Percentiles rank a stretch among this genome's conserved stretches.
Conservation (phyloP, 331 rosid species). For the Malus hybrid region DNA sequence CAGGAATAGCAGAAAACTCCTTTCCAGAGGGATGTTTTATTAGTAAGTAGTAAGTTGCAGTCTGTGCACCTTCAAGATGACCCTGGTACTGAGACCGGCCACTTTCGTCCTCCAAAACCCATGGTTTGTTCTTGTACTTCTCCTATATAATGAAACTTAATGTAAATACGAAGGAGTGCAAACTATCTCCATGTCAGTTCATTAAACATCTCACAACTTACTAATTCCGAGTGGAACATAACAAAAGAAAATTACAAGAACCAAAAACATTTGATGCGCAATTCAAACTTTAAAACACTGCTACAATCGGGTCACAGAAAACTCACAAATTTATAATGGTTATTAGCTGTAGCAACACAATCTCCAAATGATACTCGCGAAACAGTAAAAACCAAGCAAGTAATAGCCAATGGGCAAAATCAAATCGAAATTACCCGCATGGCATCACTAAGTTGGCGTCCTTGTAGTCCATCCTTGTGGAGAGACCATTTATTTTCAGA, state of each 20-base stretch:
- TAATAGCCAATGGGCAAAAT: not conserved
- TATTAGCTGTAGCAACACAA: not conserved
- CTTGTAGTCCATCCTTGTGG: constrained; percentile 76
- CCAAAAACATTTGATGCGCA: not conserved
- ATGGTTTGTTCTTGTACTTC: constrained; percentile 90
- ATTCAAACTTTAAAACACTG: not conserved
- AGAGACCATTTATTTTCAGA: constrained; percentile 91
- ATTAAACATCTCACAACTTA: not conserved
- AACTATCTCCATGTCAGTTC: not conserved
- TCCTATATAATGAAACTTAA: constrained; percentile 38
- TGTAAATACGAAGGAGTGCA: not conserved
- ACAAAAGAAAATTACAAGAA: not conserved
- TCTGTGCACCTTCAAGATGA: constrained; percentile 94
- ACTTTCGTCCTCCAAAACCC: constrained; percentile 96
- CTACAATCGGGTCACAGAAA: not conserved
- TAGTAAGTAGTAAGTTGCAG: constrained; percentile 82
- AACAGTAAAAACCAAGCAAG: not conserved
- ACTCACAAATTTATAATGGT: not conserved
- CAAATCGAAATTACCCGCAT: constrained; percentile 57
- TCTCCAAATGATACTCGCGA: not conserved
- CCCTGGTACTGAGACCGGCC: constrained; percentile 89
- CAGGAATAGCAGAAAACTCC: constrained; percentile 93
- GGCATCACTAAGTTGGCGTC: constrained; percentile 73
- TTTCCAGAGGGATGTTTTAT: constrained; percentile 63
- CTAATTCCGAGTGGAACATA: not conserved